Base-by-base conservation (phyloP, 1,284 basidiomycete genomes). In the Chalciporus piperatoides region DNA sequence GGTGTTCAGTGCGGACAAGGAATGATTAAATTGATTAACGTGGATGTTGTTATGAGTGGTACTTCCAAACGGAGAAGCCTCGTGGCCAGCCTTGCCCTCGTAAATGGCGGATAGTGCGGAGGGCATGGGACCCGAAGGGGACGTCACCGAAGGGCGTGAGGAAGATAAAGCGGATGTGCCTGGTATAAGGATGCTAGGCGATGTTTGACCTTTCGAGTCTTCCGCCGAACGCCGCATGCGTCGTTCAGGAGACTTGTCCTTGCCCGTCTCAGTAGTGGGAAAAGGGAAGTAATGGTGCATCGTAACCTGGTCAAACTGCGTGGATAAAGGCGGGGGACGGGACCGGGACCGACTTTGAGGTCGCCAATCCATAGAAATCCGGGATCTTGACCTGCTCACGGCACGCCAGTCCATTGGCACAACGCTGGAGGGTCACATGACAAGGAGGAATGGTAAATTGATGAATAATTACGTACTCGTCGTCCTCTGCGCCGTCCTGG, bases 351-450 rank as follows among this genome's bases (percentile, higher is more conserved):
- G 82, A 67, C 82, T 86, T 49, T 79, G 73, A 44, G 86, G 83
- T 48, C 79, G 76, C 86, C 86, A 90, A 67, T 90, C 87, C 85
- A 88, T 89, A 46, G 91, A 88, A 61, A 90, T 86, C 23, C 95
- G 85, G 19, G 96, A 97, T 54, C 94, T 81, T 12, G 94, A 97
- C 53, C 94, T 82, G 63, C 91, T 94, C 63, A 92, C 84, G 15
- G 89, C 87, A 39, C 93, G 81, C 93, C 95, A 97, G 65, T 98
- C 96, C 88, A 98, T 97, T 35, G 78, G 74, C 49, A 77, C 66
- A 58, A 72, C 71, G 51, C 82, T 86, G 53, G 33, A 51, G 53
- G 49, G 48, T 59, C 57, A 57, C 51, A 62, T 60, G 55, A 56
- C 54, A 52, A 58, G 54, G 49, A 39, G 47, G 40, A 45, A 46